Percentiles rank a stretch among this genome's conserved stretches.
phyloP scores from a whole-genome alignment of 225 moss, liverwort and hornwort genomes.

The Polytrichum commune region DNA sequence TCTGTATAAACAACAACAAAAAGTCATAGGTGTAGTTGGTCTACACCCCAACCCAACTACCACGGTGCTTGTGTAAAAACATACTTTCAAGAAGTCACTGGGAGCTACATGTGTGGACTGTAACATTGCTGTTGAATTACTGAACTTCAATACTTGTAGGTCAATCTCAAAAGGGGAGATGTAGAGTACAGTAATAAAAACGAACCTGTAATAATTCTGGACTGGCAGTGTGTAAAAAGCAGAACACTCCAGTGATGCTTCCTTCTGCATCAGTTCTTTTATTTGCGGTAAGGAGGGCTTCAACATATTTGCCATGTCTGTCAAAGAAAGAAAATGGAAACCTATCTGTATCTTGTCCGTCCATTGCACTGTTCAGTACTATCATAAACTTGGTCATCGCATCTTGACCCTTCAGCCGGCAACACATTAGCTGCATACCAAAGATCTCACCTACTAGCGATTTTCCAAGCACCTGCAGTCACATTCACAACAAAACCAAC shows the following conservation, averaged over 20 bases:
- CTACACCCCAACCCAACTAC: no score
- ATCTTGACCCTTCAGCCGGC: slow-evolving; percentile 56
- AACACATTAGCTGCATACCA: slow-evolving; percentile 62
- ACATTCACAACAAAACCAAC: not conserved
- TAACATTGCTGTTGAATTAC: no score
- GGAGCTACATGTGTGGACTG: no score
- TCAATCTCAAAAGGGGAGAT: no score
- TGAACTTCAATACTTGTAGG: no score
- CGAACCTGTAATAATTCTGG: slow-evolving; percentile 54
- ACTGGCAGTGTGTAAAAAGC: slow-evolving; percentile 60
- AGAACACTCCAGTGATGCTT: slow-evolving; percentile 57
- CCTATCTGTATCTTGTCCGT: slow-evolving; percentile 58
- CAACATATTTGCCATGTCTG: slow-evolving; percentile 46
- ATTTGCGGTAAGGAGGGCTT: slow-evolving; percentile 48
- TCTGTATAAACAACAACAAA: no score
- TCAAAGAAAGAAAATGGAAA: slow-evolving; percentile 65
- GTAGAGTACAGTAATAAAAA: no score
- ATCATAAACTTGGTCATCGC: slow-evolving; percentile 71
- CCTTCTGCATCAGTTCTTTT: slow-evolving; percentile 60
- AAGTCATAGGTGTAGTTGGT: no score
- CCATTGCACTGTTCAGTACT: slow-evolving; percentile 62
- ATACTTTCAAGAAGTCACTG: no score
- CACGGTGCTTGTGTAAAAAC: no score
- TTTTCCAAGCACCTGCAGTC: slow-evolving; percentile 51
- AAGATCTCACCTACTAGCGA: slow-evolving; percentile 59